A percentile compares a stretch with the other conserved stretches of the same genome.
phyloP scores from a whole-genome alignment of 345 rosid species.

The Melaleuca alternifolia region DNA sequence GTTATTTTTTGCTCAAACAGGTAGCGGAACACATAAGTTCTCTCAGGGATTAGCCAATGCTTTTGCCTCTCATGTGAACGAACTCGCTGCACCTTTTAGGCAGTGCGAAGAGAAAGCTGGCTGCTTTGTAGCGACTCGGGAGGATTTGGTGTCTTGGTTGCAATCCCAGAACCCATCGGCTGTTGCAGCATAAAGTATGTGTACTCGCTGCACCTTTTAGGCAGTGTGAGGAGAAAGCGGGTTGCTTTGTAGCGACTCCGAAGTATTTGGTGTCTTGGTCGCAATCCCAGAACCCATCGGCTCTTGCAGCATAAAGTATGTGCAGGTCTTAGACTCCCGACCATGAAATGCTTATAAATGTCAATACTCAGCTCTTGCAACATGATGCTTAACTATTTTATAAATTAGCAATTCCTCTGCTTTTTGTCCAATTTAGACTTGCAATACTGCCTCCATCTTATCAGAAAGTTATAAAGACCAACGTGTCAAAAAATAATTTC shows the following conservation, averaged over 20 bases:
- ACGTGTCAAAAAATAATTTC: not conserved
- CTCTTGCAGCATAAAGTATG: slow-evolving; percentile 4
- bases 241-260: slow-evolving; percentile 67
- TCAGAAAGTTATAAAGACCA: not conserved
- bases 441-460: not conserved
- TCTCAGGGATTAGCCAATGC: slow-evolving; percentile 70
- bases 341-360: not conserved
- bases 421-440: not conserved
- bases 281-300: slow-evolving; percentile 40
- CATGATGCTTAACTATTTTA: not conserved
- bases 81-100: slow-evolving; percentile 64
- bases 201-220: slow-evolving; percentile 58
- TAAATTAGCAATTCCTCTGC: not conserved
- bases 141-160: slow-evolving; percentile 64
- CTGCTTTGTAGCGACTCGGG: slow-evolving; percentile 65
- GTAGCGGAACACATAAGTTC: slow-evolving; percentile 74
- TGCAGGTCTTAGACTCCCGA: not conserved
- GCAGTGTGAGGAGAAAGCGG: slow-evolving; percentile 50
- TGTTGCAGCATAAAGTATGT: not conserved
- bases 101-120: slow-evolving; percentile 55
- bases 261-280: slow-evolving; percentile 69
- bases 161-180: slow-evolving; percentile 42
- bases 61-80: slow-evolving; percentile 55
- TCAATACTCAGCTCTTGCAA: not conserved
- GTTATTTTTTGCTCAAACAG: slow-evolving; percentile 68